Percentiles rank a stretch among this genome's conserved stretches.
These are phyloP conservation scores for Candida maris DNA, from an alignment of 805 yeast genomes.

Conservation along the genomic window DNA sequence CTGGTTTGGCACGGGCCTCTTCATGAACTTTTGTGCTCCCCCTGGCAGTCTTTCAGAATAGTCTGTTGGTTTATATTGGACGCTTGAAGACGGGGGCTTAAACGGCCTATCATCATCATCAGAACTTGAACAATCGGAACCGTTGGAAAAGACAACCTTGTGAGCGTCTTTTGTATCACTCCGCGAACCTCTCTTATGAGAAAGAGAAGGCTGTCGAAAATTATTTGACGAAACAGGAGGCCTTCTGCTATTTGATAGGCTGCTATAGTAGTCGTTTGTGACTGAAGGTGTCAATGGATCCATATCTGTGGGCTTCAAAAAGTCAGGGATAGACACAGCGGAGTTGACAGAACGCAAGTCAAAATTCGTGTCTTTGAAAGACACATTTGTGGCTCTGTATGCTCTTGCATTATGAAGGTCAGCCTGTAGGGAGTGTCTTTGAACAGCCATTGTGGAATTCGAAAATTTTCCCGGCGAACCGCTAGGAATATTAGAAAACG, in stretches of 20 bases:
- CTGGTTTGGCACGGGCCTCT: not conserved
- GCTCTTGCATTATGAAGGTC: constrained; percentile 1
- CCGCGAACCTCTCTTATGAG: not conserved
- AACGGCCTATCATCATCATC: constrained; percentile 1
- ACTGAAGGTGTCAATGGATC: constrained; percentile 21
- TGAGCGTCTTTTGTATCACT: constrained; percentile 9
- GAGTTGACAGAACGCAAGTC: constrained; percentile 17
- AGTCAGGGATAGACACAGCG: constrained; percentile 26
- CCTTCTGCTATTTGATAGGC: constrained; percentile 7
- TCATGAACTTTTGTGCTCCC: not conserved
- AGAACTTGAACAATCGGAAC: constrained; percentile 10
- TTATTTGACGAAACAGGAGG: constrained; percentile 6
- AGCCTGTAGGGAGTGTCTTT: not conserved
- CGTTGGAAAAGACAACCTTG: constrained; percentile 14
- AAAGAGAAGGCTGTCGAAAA: not conserved
- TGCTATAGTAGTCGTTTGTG: constrained; percentile 11
- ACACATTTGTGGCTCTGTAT: constrained; percentile 1
- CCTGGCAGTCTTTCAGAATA: too few relatives aligned
- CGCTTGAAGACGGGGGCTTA: not conserved
- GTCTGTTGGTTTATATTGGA: too few relatives aligned
- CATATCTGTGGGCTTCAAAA: constrained; percentile 19
- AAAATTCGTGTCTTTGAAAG: constrained; percentile 14
- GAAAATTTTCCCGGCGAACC: constrained; percentile 1
- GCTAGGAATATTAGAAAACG: constrained; percentile 8
- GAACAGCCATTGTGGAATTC: not conserved